These are phyloP conservation scores for Ophiostoma sp. DNA, from an alignment of 2,329 filamentous ascomycete species.

Conservation along the genomic window DNA sequence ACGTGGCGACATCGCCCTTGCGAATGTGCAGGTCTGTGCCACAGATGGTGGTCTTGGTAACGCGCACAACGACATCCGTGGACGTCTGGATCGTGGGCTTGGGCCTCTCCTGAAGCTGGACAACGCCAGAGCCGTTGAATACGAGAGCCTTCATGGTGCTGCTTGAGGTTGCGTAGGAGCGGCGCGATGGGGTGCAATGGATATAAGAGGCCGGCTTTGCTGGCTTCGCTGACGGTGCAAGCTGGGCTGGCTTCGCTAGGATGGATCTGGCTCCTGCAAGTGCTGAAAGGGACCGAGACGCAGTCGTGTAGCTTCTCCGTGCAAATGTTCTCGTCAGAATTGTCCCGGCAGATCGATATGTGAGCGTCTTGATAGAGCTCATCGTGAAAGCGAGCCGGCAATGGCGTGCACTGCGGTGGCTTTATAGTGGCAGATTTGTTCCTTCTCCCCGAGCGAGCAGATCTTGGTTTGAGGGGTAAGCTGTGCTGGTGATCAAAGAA, in stretches of 20 bases:
- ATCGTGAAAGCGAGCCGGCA: neutral
- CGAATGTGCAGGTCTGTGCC: slow-evolving; percentile 53
- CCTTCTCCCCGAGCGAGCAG: neutral
- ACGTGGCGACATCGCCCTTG: slow-evolving; percentile 48
- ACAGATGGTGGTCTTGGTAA: slow-evolving; percentile 47
- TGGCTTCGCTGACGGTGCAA: neutral
- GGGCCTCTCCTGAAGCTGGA: slow-evolving; percentile 39
- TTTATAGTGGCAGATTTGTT: neutral
- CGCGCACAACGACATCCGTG: slow-evolving; percentile 45
- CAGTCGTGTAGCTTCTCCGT: neutral
- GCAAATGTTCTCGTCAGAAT: neutral
- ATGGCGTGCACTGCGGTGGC: neutral
- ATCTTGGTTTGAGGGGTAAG: slow-evolving; percentile 1
- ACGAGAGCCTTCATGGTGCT: slow-evolving; percentile 43
- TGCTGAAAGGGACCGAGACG: neutral
- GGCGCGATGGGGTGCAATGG: neutral
- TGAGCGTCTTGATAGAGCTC: neutral
- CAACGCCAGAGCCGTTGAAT: slow-evolving; percentile 35
- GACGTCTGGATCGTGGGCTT: slow-evolving; percentile 38
- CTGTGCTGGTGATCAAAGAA: neutral
- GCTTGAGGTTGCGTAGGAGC: neutral
- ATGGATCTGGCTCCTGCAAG: neutral
- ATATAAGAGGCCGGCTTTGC: neutral
- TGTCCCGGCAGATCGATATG: neutral
- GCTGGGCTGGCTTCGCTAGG: too few species aligned